A percentile compares a stretch with the other conserved stretches of the same genome.
phyloP scores from a whole-genome alignment of 495 filamentous ascomycete species.

The Annulohypoxylon bovei region DNA sequence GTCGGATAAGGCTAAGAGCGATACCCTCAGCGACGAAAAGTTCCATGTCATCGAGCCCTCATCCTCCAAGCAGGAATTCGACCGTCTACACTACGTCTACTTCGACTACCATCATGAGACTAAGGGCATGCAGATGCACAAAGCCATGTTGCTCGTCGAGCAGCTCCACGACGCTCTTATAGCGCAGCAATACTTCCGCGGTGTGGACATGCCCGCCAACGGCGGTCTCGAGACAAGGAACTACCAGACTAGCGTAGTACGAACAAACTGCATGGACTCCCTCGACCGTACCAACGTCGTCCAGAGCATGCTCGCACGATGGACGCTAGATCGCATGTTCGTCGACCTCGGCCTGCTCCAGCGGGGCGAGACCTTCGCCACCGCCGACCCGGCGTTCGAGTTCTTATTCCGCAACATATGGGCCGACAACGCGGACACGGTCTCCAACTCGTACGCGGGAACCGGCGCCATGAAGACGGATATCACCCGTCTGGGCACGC shows the following conservation, averaged over 20 bases:
- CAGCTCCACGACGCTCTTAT: slow-evolving; percentile 75
- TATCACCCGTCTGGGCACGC: slow-evolving; percentile 86
- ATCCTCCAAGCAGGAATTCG: slow-evolving; percentile 67
- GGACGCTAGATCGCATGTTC: slow-evolving; percentile 86
- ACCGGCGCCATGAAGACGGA: slow-evolving; percentile 97
- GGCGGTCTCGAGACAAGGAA: slow-evolving; percentile 80
- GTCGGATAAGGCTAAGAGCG: slow-evolving; percentile 66
- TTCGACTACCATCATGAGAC: slow-evolving; percentile 99
- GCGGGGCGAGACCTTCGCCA: slow-evolving; percentile 72
- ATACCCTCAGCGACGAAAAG: slow-evolving; percentile 74
- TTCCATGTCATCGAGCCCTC: slow-evolving; percentile 78
- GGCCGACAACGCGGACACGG: slow-evolving; percentile 97
- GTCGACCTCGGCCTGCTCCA: slow-evolving; percentile 79
- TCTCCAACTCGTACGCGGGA: slow-evolving; percentile 90
- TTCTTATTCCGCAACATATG: slow-evolving; percentile 92
- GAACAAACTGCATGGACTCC: slow-evolving; percentile 99
- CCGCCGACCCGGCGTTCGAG: slow-evolving; percentile 81
- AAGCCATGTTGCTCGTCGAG: slow-evolving; percentile 85
- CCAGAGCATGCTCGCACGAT: slow-evolving; percentile 92
- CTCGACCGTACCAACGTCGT: slow-evolving; percentile 97
- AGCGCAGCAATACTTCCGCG: slow-evolving; percentile 90
- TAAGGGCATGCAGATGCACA: slow-evolving; percentile 91
- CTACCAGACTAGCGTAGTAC: slow-evolving; percentile 84
- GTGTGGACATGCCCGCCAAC: slow-evolving; percentile 81
- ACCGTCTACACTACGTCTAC: slow-evolving; percentile 92